These are phyloP conservation scores for Styphnolobium japonicum DNA, from an alignment of 306 rosid species.

Conservation along the genomic window DNA sequence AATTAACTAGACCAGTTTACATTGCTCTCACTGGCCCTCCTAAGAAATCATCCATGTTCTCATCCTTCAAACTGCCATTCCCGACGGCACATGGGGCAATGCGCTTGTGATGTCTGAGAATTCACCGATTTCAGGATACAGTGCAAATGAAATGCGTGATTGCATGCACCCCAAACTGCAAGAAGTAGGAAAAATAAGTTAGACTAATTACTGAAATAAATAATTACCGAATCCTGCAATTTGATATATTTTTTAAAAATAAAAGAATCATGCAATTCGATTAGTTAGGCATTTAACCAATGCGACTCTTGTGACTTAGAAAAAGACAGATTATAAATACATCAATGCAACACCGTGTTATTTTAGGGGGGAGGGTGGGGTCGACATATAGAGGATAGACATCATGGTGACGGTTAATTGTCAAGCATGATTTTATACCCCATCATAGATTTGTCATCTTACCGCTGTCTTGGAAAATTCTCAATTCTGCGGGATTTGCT, in stretches of 20 bases:
- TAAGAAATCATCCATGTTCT: background rate
- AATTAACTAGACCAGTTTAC: background rate
- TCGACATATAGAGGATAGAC: no score
- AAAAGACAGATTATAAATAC: background rate
- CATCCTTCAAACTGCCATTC: slow-evolving; percentile 88
- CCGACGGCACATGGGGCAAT: slow-evolving; percentile 93
- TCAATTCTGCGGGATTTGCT: background rate
- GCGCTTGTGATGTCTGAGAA: slow-evolving; percentile 84
- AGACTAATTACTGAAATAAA: background rate
- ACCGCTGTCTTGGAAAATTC: background rate
- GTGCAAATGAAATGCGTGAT: slow-evolving; percentile 92
- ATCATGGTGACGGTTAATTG: background rate
- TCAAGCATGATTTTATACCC: background rate
- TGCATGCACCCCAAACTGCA: slow-evolving; percentile 98
- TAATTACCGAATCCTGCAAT: background rate
- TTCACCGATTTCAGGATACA: slow-evolving; percentile 92
- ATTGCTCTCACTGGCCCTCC: background rate
- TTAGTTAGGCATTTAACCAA: background rate
- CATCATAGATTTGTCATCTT: background rate
- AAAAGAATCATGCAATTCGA: background rate
- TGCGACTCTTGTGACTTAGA: background rate
- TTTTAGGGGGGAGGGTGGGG: background rate
- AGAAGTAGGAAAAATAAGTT: background rate
- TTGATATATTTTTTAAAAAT: no score
- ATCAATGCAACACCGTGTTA: background rate